Base-by-base conservation (phyloP, 164 flowering plant genomes). In the Piper longum region DNA sequence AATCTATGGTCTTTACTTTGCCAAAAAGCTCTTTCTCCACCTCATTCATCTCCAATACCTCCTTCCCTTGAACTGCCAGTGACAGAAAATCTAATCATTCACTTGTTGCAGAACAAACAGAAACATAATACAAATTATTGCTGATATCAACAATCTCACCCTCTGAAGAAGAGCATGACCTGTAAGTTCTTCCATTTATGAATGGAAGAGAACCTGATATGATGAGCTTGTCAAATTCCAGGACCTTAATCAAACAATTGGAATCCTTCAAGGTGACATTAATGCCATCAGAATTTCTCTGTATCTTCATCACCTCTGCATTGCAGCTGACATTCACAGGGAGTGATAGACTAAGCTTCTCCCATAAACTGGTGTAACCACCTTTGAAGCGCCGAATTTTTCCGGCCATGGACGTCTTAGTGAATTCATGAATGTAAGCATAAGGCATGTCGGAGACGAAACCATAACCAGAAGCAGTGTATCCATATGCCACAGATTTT, bases 361-460 rank as follows among this genome's bases (percentile, higher is more conserved):
- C 54, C 91, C 95, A 85, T 8, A 88, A 55, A 60, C 82, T 80
- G 66, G 61, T 77, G 61, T 83, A 88, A 61, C 95, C 95, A 62
- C 84, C 86, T 74, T 75, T 81, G 41, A 88, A 81, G 19, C 91
- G 82, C 45, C 86, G 68, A 19, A 88, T 84, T 60, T 85, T 85
- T 61, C 95, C 95, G 56, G 95, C 91, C 91, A 88, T 88, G 17
- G 91, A 85, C 17, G 91, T 88, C 17, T 83, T 71, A 6, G 82
- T 88, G 74, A 88, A 88, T 71, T 88, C 91, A 58, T 88, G 91
- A 65, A 88, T 75, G 72, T 85, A 88, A 26, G 91, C 95, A 73
- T 85, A 88, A 42, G 95, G 89, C 91, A 88, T 85, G 73, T 88
- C 95, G 70, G 84, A 86, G 59, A 83, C 81, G 69, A 80, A 88